Conservation (phyloP, 2,329 filamentous ascomycete genomes). For the Proliferodiscus dingleyae region DNA sequence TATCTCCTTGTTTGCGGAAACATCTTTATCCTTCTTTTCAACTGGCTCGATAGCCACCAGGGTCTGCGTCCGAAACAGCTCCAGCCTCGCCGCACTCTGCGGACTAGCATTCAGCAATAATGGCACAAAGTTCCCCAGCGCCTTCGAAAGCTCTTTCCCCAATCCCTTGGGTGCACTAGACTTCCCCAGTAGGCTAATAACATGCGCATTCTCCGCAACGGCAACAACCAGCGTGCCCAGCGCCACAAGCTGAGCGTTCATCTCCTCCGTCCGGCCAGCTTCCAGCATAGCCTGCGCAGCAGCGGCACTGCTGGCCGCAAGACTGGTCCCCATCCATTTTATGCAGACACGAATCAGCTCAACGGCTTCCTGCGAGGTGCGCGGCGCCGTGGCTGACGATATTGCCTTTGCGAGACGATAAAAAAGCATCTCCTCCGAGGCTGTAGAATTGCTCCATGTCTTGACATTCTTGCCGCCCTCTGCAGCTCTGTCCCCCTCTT, state of each 20-base stretch:
- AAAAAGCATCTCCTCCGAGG: conserved; percentile 33
- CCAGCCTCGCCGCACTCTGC: conserved; percentile 44
- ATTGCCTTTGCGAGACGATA: conserved; percentile 30
- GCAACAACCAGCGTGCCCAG: conserved; percentile 60
- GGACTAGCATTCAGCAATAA: conserved; percentile 53
- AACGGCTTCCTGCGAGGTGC: conserved; percentile 43
- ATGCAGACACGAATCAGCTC: conserved; percentile 46
- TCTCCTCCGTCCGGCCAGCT: conserved; percentile 45
- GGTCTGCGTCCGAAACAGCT: conserved; percentile 53
- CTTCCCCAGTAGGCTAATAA: conserved; percentile 50
- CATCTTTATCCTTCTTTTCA: conserved; percentile 43
- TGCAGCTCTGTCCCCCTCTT: conserved; percentile 10
- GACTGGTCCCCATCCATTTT: conserved; percentile 56
- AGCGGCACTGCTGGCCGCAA: conserved; percentile 42
- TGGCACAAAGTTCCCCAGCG: conserved; percentile 49
- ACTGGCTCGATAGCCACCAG: conserved; percentile 50
- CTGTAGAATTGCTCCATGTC: conserved; percentile 54
- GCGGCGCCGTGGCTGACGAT: conserved; percentile 45
- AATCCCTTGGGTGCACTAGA: conserved; percentile 47
- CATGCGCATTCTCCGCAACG: conserved; percentile 53
- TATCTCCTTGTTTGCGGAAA: conserved; percentile 45
- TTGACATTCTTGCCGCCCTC: conserved; percentile 14
- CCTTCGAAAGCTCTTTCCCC: conserved; percentile 40
- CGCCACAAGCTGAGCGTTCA: conserved; percentile 58
- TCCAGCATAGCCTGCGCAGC: conserved; percentile 33